These are phyloP conservation scores for Vanrija sp. DNA, from an alignment of 1,284 basidiomycete species.

Conservation along the genomic window DNA sequence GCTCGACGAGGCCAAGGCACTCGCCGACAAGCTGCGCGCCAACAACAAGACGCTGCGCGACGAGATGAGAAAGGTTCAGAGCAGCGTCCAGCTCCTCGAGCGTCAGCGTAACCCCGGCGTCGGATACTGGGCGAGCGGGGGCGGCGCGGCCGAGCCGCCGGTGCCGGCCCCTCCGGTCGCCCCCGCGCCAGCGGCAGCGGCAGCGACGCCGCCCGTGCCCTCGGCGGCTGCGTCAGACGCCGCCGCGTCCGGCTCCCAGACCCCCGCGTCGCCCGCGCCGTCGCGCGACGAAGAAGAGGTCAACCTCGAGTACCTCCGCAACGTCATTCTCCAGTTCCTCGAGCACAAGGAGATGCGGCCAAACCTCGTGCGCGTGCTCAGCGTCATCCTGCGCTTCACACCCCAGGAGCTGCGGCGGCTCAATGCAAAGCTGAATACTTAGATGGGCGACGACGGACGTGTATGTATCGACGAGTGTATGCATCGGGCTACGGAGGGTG, in stretches of 20 bases:
- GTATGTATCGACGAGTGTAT: background rate
- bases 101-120: slow-evolving; percentile 85
- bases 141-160: background rate
- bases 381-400: slow-evolving; percentile 86
- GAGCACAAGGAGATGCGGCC: slow-evolving; percentile 87
- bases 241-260: background rate
- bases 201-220: slow-evolving; percentile 1
- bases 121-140: slow-evolving; percentile 68
- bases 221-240: background rate
- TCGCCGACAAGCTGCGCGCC: slow-evolving; percentile 27
- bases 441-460: background rate
- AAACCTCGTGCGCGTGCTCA: slow-evolving; percentile 81
- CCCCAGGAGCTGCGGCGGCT: slow-evolving; percentile 85
- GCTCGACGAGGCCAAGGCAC: slow-evolving; percentile 45
- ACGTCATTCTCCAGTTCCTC: slow-evolving; percentile 88
- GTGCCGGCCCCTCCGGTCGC: background rate
- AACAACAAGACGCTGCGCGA: slow-evolving; percentile 82
- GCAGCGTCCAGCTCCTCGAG: slow-evolving; percentile 81
- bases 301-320: slow-evolving; percentile 91
- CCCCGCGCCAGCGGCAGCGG: background rate
- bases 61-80: slow-evolving; percentile 87
- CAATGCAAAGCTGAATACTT: slow-evolving; percentile 59
- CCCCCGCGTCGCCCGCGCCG: slow-evolving; percentile 4
- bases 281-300: slow-evolving; percentile 63
- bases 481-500: background rate